These are phyloP conservation scores for Auricularia sp. DNA, from an alignment of 768 basidiomycete species.

Conservation along the genomic window DNA sequence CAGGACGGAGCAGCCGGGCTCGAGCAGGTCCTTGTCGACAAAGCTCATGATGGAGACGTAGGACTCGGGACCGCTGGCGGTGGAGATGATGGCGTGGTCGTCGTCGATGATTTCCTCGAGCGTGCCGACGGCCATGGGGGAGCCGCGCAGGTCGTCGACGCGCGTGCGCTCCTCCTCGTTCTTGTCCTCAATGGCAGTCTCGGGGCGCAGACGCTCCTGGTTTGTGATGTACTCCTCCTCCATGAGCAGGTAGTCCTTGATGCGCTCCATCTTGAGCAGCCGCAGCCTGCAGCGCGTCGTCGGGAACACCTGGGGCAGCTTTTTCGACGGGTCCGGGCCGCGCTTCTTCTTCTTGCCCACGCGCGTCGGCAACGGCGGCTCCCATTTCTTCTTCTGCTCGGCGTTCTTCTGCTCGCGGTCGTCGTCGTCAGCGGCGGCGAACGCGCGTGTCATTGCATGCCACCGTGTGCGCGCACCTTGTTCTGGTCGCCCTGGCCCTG, in stretches of 20 bases:
- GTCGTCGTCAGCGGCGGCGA: not conserved
- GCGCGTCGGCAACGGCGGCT: slow-evolving; percentile 91
- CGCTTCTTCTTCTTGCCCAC: slow-evolving; percentile 95
- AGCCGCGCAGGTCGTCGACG: slow-evolving; percentile 90
- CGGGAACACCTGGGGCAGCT: slow-evolving; percentile 86
- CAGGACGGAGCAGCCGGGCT: slow-evolving; percentile 91
- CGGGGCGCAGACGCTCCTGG: slow-evolving; percentile 83
- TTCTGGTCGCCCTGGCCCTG: slow-evolving; percentile 35
- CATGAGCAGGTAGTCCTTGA: slow-evolving; percentile 92
- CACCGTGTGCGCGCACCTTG: slow-evolving; percentile 14
- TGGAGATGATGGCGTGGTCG: slow-evolving; percentile 97
- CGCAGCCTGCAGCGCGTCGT: slow-evolving; percentile 93
- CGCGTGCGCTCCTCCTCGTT: slow-evolving; percentile 89
- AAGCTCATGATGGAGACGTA: slow-evolving; percentile 97
- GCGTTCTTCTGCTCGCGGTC: slow-evolving; percentile 25
- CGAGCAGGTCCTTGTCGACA: slow-evolving; percentile 95
- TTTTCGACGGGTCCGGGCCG: slow-evolving; percentile 84
- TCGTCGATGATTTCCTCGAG: slow-evolving; percentile 97
- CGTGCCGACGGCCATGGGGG: slow-evolving; percentile 96
- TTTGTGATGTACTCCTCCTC: slow-evolving; percentile 94
- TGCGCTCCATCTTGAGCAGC: slow-evolving; percentile 92
- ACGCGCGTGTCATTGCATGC: not conserved
- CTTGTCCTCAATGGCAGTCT: slow-evolving; percentile 83
- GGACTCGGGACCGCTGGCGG: slow-evolving; percentile 88
- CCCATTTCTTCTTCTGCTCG: slow-evolving; percentile 90